Conservation (phyloP, 179 eudicot species). For the Carnegiea gigantea region DNA sequence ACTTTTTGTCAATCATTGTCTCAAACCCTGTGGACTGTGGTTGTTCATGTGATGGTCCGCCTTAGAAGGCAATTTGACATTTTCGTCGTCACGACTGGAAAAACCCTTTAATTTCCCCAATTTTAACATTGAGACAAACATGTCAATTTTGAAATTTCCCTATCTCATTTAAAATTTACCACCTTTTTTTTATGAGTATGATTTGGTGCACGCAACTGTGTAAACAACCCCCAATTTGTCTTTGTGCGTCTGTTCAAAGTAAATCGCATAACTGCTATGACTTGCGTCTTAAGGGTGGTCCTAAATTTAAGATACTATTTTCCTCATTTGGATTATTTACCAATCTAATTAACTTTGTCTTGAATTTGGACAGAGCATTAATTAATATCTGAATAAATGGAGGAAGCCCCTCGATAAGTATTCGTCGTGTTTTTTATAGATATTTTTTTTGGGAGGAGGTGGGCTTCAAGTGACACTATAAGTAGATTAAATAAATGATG, state of each 20-base stretch:
- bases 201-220: not conserved
- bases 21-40: conserved; percentile 22
- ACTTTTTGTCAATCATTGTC: conserved; percentile 5
- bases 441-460: too few species aligned
- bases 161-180: not conserved
- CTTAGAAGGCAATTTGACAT: conserved; percentile 5
- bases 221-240: not conserved
- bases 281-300: not conserved
- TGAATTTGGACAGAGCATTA: not conserved
- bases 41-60: conserved; percentile 19
- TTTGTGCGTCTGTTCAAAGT: not conserved
- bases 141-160: conserved; percentile 8
- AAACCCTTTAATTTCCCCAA: not conserved
- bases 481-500: too few species aligned
- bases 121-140: conserved; percentile 8
- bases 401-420: not conserved
- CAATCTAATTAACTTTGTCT: not conserved
- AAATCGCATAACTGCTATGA: not conserved
- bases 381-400: not conserved
- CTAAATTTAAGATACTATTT: not conserved
- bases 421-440: too few species aligned
- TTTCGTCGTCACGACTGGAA: not conserved
- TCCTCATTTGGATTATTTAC: not conserved
- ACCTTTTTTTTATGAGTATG: not conserved
- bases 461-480: too few species aligned